Percentiles rank a stretch among this genome's conserved stretches.
Conservation (phyloP, 805 yeast genomes). For the Yarrowia deformans region DNA sequence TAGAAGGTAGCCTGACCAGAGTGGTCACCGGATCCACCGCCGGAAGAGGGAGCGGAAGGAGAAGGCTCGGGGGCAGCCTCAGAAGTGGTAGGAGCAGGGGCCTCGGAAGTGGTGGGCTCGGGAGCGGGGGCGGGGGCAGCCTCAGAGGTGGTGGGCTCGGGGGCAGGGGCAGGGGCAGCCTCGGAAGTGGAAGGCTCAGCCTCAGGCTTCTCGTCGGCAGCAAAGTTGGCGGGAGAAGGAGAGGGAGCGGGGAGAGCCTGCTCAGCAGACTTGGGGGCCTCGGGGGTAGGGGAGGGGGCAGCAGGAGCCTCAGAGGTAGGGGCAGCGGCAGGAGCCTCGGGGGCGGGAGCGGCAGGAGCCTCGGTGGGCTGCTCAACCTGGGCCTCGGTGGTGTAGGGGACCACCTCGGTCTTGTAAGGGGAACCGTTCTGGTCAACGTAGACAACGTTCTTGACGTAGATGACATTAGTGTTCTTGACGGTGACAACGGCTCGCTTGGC, state of each 20-base stretch:
- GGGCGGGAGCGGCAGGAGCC: constrained; percentile 35
- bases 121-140: constrained; percentile 36
- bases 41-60: constrained; percentile 38
- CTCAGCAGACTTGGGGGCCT: constrained; percentile 39
- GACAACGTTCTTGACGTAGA: constrained; percentile 45
- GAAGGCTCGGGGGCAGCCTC: constrained; percentile 39
- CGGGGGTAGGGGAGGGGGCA: constrained; percentile 40
- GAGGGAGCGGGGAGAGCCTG: constrained; percentile 40
- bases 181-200: constrained; percentile 3
- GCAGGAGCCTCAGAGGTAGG: constrained; percentile 39
- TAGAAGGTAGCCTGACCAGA: constrained; percentile 46
- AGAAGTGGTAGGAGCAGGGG: constrained; percentile 35
- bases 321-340: constrained; percentile 41
- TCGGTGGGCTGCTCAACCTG: constrained; percentile 27
- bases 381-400: constrained; percentile 43
- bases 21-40: constrained; percentile 42
- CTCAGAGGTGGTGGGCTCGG: constrained; percentile 39
- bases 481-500: constrained; percentile 41
- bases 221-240: constrained; percentile 31
- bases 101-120: constrained; percentile 22
- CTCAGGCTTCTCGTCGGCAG: constrained; percentile 23
- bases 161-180: constrained; percentile 17
- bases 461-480: constrained; percentile 41
- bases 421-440: constrained; percentile 46
- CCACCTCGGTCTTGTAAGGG: constrained; percentile 44